Conservation (phyloP, 1,284 basidiomycete genomes). For the Trichosporon sp. region DNA sequence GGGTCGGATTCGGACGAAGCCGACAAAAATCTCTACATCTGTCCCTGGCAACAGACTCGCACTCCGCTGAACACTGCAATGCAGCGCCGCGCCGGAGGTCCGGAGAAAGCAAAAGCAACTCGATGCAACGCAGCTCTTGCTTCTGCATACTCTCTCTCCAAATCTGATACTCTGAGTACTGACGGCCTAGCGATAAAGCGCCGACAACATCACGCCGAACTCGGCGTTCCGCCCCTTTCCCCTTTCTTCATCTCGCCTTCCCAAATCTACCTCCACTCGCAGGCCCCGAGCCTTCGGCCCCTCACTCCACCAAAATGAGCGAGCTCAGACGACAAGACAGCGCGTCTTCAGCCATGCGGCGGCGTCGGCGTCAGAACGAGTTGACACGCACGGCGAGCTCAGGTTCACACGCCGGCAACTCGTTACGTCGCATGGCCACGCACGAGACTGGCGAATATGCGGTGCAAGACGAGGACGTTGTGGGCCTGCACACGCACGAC, state of each 20-base stretch:
- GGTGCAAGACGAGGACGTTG: conserved; percentile 14
- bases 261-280: background rate
- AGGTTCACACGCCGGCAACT: conserved; percentile 3
- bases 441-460: conserved; percentile 41
- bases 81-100: background rate
- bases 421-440: conserved; percentile 40
- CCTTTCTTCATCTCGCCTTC: background rate
- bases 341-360: background rate
- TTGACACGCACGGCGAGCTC: conserved; percentile 1
- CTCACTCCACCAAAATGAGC: background rate
- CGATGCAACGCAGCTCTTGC: background rate
- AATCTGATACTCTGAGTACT: background rate
- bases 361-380: background rate
- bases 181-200: background rate
- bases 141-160: background rate
- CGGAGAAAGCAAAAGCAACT: background rate
- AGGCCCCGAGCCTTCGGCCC: background rate
- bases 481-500: conserved; percentile 23
- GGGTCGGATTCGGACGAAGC: background rate
- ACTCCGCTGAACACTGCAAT: background rate
- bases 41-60: background rate
- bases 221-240: background rate
- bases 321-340: background rate
- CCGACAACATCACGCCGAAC: background rate
- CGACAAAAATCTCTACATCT: background rate